Evolutionary conservation across 2,329 filamentous ascomycete genomes (phyloP).

Genomic region (Mycocentrospora acerina): DNA sequence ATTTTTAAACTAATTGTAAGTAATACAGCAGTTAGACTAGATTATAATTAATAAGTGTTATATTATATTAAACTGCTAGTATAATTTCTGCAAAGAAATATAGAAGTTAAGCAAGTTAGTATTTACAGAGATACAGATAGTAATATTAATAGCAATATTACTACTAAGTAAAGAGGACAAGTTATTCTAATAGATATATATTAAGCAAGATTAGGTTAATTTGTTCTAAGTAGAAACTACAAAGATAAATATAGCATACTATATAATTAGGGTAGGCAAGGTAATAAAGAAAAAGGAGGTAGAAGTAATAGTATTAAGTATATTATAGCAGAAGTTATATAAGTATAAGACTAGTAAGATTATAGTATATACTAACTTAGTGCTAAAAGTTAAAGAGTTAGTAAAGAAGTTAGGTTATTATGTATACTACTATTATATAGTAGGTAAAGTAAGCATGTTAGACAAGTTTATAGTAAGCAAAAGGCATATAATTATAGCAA

Average conservation of each 20-base stretch:
- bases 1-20: constrained; percentile 19
- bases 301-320: constrained; percentile 2
- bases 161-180: constrained; percentile 16
- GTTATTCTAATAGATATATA: constrained; percentile 11
- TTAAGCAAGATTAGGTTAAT: constrained; percentile 8
- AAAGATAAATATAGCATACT: constrained; percentile 8
- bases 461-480: constrained; percentile 5
- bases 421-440: constrained; percentile 4
- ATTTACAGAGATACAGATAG: constrained; percentile 18
- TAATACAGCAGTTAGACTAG: constrained; percentile 15
- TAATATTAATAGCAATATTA: constrained; percentile 22
- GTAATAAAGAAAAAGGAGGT: constrained; percentile 3
- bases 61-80: constrained; percentile 18
- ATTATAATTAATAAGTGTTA: constrained; percentile 23
- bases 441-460: constrained; percentile 10
- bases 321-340: constrained; percentile 3
- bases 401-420: constrained; percentile 8
- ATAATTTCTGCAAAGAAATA: constrained; percentile 13
- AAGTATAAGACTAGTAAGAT: constrained; percentile 7
- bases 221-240: constrained; percentile 7
- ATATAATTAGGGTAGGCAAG: not conserved
- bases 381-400: constrained; percentile 7
- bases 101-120: constrained; percentile 15
- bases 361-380: constrained; percentile 6
- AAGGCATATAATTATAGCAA: constrained; percentile 10